These are phyloP conservation scores for Rubus idaeus DNA, from an alignment of 306 rosid species.

Conservation along the genomic window DNA sequence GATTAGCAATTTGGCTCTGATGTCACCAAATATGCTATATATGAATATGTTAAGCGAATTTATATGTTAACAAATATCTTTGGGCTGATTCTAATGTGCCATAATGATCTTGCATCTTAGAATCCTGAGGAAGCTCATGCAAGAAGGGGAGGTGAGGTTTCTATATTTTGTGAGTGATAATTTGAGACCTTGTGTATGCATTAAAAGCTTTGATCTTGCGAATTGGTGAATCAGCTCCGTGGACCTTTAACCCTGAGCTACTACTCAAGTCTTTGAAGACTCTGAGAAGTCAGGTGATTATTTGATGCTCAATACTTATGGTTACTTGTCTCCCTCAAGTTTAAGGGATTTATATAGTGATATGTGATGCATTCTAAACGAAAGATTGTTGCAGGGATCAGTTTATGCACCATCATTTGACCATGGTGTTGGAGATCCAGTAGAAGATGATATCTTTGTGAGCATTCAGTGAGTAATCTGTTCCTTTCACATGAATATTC, in stretches of 20 bases:
- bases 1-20: not conserved
- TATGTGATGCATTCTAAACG: conserved; percentile 35
- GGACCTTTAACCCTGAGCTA: conserved; percentile 85
- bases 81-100: conserved; percentile 23
- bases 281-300: conserved; percentile 62
- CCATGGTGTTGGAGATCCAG: conserved; percentile 92
- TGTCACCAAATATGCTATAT: not conserved
- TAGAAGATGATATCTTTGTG: conserved; percentile 79
- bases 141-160: conserved; percentile 89
- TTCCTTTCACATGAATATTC: conserved; percentile 2
- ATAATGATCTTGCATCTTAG: conserved; percentile 45
- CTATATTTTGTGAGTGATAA: conserved; percentile 27
- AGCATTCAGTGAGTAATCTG: conserved; percentile 66
- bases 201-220: conserved; percentile 36
- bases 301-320: conserved; percentile 26
- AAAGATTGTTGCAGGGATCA: conserved; percentile 68
- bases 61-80: conserved; percentile 17
- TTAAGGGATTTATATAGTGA: not conserved
- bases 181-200: conserved; percentile 33
- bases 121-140: conserved; percentile 95
- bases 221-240: conserved; percentile 77
- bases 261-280: conserved; percentile 67
- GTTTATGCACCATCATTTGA: conserved; percentile 89
- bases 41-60: conserved; percentile 6
- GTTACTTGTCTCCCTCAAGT: conserved; percentile 9